phyloP scores from a whole-genome alignment of 768 basidiomycete species.

The Tulasnella sp. region DNA sequence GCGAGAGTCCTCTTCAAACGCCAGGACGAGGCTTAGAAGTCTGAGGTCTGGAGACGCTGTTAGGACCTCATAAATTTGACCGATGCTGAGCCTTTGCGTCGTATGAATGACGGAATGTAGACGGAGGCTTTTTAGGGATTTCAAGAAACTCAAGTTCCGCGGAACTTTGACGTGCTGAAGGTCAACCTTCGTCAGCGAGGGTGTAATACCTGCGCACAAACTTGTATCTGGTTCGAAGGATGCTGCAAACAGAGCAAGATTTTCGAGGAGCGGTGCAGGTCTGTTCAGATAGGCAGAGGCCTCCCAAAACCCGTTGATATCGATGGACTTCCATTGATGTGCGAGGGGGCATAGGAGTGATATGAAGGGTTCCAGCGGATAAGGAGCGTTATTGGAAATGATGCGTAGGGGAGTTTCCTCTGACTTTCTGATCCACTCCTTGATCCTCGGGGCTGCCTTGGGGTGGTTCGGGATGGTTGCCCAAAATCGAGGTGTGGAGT shows the following conservation, averaged over 20 bases:
- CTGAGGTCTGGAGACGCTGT: neutral
- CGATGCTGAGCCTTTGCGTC: neutral
- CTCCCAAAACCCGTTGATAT: neutral
- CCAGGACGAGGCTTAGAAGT: neutral
- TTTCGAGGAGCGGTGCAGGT: neutral
- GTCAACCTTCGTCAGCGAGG: neutral
- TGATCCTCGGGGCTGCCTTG: neutral
- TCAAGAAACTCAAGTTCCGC: neutral
- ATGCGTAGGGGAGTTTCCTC: neutral
- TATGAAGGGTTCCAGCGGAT: neutral
- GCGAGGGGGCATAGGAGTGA: neutral
- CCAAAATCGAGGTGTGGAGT: neutral
- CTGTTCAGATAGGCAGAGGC: neutral
- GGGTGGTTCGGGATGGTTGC: neutral
- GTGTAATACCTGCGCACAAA: neutral
- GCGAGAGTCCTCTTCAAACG: neutral
- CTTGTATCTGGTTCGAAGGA: neutral
- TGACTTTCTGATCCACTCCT: neutral
- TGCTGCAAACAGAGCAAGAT: neutral
- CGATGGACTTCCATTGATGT: neutral
- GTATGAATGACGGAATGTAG: neutral
- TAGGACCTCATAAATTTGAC: neutral
- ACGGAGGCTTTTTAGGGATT: neutral
- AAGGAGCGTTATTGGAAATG: neutral
- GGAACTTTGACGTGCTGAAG: neutral